Conservation (phyloP, 306 rosid species). For the Pachyrhizus erosus region DNA sequence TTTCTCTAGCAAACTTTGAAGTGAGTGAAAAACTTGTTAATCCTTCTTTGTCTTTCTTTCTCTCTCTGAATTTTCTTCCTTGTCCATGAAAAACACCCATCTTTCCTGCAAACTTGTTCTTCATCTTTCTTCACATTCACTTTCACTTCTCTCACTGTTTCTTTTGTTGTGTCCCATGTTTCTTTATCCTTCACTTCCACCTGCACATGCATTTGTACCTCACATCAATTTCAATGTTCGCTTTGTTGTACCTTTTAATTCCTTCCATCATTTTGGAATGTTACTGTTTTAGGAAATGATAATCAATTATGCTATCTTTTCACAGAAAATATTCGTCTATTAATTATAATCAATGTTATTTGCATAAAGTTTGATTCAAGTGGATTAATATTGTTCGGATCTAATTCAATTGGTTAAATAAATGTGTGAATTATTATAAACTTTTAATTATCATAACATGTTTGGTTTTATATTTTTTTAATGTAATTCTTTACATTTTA, state of each 20-base stretch:
- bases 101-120: conserved; percentile 27
- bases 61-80: conserved; percentile 62
- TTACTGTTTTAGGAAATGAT: neutral
- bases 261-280: neutral
- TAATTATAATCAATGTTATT: neutral
- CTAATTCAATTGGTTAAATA: too few species aligned
- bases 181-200: conserved; percentile 69
- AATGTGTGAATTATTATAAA: too few species aligned
- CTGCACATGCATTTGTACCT: conserved; percentile 55
- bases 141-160: conserved; percentile 44
- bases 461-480: too few species aligned
- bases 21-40: conserved; percentile 47
- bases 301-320: too few species aligned
- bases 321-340: too few species aligned
- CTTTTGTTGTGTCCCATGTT: conserved; percentile 47
- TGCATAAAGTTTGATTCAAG: too few species aligned
- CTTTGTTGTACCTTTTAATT: neutral
- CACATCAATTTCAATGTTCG: conserved; percentile 43
- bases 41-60: conserved; percentile 61
- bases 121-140: conserved; percentile 38
- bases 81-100: conserved; percentile 94
- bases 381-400: too few species aligned
- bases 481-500: too few species aligned
- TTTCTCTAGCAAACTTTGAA: conserved; percentile 55
- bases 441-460: too few species aligned